Percentiles rank a stretch among this genome's conserved stretches.
Conservation (phyloP, 352 stramenopile genomes). For the Phytophthora uliginosa region DNA sequence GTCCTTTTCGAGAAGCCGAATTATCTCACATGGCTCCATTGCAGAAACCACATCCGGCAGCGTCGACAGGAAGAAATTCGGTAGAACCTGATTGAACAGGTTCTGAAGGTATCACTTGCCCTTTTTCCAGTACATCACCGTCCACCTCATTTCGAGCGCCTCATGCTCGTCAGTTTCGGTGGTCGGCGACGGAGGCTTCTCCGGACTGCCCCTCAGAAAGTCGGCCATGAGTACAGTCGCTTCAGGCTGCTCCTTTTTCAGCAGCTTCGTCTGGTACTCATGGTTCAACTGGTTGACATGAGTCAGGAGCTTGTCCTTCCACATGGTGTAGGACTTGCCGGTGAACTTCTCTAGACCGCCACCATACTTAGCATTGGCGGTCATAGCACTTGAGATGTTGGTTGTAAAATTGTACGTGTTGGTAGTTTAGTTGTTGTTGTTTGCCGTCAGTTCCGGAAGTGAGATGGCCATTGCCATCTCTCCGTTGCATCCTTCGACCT, state of each 20-base stretch:
- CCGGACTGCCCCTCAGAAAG: background rate
- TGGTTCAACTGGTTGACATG: slow-evolving; percentile 24
- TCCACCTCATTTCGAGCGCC: slow-evolving; percentile 7
- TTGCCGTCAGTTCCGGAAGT: slow-evolving; percentile 14
- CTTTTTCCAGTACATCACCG: slow-evolving; percentile 9
- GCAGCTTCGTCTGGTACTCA: slow-evolving; percentile 22
- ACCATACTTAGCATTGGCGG: slow-evolving; percentile 13
- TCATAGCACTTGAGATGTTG: slow-evolving; percentile 26
- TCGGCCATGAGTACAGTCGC: slow-evolving; percentile 20
- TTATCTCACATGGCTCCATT: slow-evolving; percentile 24
- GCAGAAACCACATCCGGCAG: slow-evolving; percentile 15
- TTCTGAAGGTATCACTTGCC: slow-evolving; percentile 20
- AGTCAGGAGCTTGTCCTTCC: slow-evolving; percentile 25
- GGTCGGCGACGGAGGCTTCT: too few species aligned
- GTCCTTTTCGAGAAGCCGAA: slow-evolving; percentile 8
- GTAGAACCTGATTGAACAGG: slow-evolving; percentile 22
- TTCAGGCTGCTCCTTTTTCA: slow-evolving; percentile 20
- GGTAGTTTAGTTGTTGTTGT: background rate
- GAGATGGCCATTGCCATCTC: background rate
- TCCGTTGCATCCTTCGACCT: too few species aligned
- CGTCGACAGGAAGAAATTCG: slow-evolving; percentile 12
- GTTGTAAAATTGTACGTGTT: background rate
- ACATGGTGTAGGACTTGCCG: slow-evolving; percentile 27
- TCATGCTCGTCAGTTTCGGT: too few species aligned
- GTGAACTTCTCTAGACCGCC: slow-evolving; percentile 18